Evolutionary conservation across 2,329 filamentous ascomycete genomes (phyloP).

Genomic region (Juglanconis oblonga): DNA sequence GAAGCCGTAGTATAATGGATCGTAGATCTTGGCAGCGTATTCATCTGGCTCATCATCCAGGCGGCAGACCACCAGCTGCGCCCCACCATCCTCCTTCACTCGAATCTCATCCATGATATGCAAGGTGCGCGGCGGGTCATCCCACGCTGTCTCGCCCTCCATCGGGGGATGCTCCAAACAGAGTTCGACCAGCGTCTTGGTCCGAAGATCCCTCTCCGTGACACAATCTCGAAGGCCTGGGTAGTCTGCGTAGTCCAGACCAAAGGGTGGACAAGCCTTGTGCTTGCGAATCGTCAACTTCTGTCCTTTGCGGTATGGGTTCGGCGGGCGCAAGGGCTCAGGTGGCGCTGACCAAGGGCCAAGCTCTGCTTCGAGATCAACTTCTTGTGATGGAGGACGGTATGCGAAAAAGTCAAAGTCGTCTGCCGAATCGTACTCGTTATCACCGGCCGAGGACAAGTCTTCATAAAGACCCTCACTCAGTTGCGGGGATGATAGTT

Average conservation of each 20-base stretch:
- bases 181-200: background rate
- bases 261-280: background rate
- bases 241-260: background rate
- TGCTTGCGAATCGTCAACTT: background rate
- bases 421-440: background rate
- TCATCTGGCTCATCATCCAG: background rate
- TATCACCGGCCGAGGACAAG: background rate
- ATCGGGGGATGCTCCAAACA: background rate
- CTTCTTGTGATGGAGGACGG: background rate
- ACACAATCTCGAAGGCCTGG: background rate
- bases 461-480: background rate
- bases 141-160: background rate
- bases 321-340: background rate
- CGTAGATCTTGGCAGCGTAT: background rate
- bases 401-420: background rate
- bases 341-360: background rate
- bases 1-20: conserved; percentile 4
- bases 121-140: background rate
- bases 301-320: background rate
- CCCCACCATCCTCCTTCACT: background rate
- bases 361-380: background rate
- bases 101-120: background rate
- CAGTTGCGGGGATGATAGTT: background rate
- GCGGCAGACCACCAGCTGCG: background rate
- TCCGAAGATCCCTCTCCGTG: background rate